Percentiles rank a stretch among this genome's conserved stretches.
Evolutionary conservation across 805 yeast species (phyloP).

Genomic region (Yarrowia sp.): DNA sequence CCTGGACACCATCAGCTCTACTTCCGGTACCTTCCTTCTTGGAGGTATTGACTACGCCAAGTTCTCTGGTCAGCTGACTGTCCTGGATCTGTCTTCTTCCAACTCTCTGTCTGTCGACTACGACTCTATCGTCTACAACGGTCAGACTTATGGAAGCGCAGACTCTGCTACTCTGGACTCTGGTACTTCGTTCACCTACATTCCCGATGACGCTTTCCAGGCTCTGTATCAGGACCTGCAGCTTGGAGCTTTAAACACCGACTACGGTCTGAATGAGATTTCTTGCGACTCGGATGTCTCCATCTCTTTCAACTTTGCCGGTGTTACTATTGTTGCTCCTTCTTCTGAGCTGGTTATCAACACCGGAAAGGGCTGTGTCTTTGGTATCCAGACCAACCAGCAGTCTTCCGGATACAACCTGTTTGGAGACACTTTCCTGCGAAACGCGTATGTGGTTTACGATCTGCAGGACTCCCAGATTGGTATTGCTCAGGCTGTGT

Average conservation of each 20-base stretch:
- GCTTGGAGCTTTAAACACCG: neutral
- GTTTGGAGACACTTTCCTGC: conserved; percentile 60
- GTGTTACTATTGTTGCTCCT: neutral
- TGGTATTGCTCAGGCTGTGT: conserved; percentile 1
- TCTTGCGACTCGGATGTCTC: neutral
- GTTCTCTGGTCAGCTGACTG: conserved; percentile 40
- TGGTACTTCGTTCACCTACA: conserved; percentile 52
- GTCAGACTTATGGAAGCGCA: neutral
- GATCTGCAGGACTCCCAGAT: conserved; percentile 48
- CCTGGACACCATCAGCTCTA: conserved; percentile 37
- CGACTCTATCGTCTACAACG: neutral
- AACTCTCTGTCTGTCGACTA: conserved; percentile 17
- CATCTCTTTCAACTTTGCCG: conserved; percentile 30
- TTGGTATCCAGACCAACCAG: conserved; percentile 36
- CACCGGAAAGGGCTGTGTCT: conserved; percentile 28
- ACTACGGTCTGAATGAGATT: conserved; percentile 27
- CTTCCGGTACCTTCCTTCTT: conserved; percentile 41
- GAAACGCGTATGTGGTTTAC: conserved; percentile 64
- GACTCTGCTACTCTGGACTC: conserved; percentile 45
- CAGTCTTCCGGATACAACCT: conserved; percentile 32
- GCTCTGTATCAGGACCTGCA: neutral
- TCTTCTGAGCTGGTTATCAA: neutral
- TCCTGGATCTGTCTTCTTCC: conserved; percentile 28
- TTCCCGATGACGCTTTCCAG: conserved; percentile 41
- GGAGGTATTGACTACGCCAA: conserved; percentile 46